phyloP scores from a whole-genome alignment of 768 basidiomycete species.

The Tulasnella sp. region DNA sequence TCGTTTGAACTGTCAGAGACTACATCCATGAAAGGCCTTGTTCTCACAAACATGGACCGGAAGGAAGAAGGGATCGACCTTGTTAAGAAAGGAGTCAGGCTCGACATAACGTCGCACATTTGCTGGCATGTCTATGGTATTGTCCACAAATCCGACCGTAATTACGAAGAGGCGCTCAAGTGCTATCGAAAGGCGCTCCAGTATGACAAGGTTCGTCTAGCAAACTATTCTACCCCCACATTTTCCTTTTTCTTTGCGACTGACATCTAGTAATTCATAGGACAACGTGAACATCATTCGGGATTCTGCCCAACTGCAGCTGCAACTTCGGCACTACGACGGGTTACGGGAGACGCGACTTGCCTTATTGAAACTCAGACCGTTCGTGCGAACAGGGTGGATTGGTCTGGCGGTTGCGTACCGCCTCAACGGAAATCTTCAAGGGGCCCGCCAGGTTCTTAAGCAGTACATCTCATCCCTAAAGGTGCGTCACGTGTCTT shows the following conservation, averaged over 20 bases:
- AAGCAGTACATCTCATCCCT: slow-evolving; percentile 59
- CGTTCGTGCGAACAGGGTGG: slow-evolving; percentile 82
- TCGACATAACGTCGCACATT: slow-evolving; percentile 82
- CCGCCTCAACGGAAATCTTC: slow-evolving; percentile 64
- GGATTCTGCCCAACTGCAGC: slow-evolving; percentile 80
- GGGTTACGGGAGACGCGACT: slow-evolving; percentile 71
- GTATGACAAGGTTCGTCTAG: slow-evolving; percentile 65
- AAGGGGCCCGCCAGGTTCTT: slow-evolving; percentile 59
- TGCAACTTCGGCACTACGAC: slow-evolving; percentile 74
- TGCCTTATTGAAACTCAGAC: slow-evolving; percentile 66
- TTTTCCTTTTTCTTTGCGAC: neutral
- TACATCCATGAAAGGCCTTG: slow-evolving; percentile 89
- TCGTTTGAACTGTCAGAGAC: slow-evolving; percentile 49
- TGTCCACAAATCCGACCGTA: slow-evolving; percentile 86
- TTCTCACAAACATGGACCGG: slow-evolving; percentile 67
- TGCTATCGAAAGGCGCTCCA: slow-evolving; percentile 83
- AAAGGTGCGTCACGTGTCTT: slow-evolving; percentile 46
- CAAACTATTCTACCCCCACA: neutral
- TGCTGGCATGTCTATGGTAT: slow-evolving; percentile 98
- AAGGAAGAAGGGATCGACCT: slow-evolving; percentile 73
- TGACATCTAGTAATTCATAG: slow-evolving; percentile 31
- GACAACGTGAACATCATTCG: slow-evolving; percentile 90
- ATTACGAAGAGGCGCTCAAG: slow-evolving; percentile 87
- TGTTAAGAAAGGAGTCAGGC: slow-evolving; percentile 70
- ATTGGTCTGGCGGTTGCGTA: slow-evolving; percentile 78